Conservation (phyloP, 768 basidiomycete species). For the Dentipellis sp. region DNA sequence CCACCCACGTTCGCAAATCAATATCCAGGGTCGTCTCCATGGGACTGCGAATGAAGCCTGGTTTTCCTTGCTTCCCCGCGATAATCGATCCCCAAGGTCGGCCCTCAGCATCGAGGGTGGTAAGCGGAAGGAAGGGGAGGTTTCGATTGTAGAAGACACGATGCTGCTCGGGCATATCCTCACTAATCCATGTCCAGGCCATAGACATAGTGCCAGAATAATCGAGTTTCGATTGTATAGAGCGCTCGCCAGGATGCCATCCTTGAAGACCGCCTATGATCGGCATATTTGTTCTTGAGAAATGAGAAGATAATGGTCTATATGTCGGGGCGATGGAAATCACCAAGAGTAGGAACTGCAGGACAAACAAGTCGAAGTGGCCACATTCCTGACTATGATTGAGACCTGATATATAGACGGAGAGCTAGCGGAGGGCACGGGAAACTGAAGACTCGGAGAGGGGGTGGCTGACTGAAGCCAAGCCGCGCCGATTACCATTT, state of each 20-base stretch:
- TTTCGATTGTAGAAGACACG: conserved; percentile 30
- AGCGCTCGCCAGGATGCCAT: conserved; percentile 40
- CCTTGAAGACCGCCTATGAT: conserved; percentile 12
- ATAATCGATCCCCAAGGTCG: conserved; percentile 57
- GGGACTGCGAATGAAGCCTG: conserved; percentile 35
- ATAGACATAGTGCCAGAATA: conserved; percentile 27
- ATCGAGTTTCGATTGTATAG: conserved; percentile 39
- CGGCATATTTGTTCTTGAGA: too few relatives aligned
- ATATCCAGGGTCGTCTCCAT: conserved; percentile 29
- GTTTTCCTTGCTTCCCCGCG: conserved; percentile 32
- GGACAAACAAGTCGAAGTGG: too few relatives aligned
- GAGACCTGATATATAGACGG: too few relatives aligned
- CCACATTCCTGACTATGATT: too few relatives aligned
- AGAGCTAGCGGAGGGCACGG: too few relatives aligned
- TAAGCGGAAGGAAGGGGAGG: conserved; percentile 39
- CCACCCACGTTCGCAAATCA: conserved; percentile 36
- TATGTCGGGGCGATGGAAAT: too few relatives aligned
- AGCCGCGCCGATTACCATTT: too few relatives aligned
- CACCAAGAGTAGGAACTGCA: too few relatives aligned
- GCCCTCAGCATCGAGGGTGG: conserved; percentile 38
- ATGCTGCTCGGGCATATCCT: conserved; percentile 42
- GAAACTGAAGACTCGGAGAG: too few relatives aligned
- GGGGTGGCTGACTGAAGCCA: too few relatives aligned
- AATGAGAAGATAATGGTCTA: too few relatives aligned
- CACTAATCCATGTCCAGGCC: conserved; percentile 31